Evolutionary conservation across 495 filamentous ascomycete species (phyloP).

Genomic region (Penicillium goetzii): DNA sequence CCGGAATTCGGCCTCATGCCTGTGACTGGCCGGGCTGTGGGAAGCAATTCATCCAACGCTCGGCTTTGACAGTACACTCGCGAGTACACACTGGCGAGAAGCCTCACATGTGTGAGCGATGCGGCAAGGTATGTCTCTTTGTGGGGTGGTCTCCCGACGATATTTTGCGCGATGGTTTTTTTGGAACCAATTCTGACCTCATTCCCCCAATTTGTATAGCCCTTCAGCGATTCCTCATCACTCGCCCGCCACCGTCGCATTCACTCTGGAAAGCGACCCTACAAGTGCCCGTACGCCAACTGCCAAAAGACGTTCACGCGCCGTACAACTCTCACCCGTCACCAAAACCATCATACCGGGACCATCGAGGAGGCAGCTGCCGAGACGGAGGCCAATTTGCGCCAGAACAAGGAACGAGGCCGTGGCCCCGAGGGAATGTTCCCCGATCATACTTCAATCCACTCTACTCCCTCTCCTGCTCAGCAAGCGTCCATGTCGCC

Average conservation of each 20-base stretch:
- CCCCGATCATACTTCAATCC: slow-evolving; percentile 79
- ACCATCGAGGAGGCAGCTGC: slow-evolving; percentile 92
- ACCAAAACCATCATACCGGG: slow-evolving; percentile 94
- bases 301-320: slow-evolving; percentile 99
- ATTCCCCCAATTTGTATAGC: slow-evolving; percentile 53
- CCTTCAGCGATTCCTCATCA: slow-evolving; percentile 98
- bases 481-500: slow-evolving; percentile 81
- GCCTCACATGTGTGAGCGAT: slow-evolving; percentile 96
- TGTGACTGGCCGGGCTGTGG: slow-evolving; percentile 88
- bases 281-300: slow-evolving; percentile 96
- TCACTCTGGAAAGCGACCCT: slow-evolving; percentile 93
- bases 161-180: neutral
- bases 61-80: slow-evolving; percentile 93
- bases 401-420: slow-evolving; percentile 54
- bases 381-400: slow-evolving; percentile 81
- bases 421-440: slow-evolving; percentile 73
- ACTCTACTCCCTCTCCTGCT: slow-evolving; percentile 85
- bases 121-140: slow-evolving; percentile 76
- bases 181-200: slow-evolving; percentile 9
- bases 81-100: slow-evolving; percentile 98
- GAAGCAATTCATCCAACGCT: slow-evolving; percentile 97
- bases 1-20: slow-evolving; percentile 85
- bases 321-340: slow-evolving; percentile 89
- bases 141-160: neutral
- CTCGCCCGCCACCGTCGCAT: slow-evolving; percentile 92